These are phyloP conservation scores for Fusarium neocosmosporiellum DNA, from an alignment of 2,329 filamentous ascomycete genomes.

Conservation along the genomic window DNA sequence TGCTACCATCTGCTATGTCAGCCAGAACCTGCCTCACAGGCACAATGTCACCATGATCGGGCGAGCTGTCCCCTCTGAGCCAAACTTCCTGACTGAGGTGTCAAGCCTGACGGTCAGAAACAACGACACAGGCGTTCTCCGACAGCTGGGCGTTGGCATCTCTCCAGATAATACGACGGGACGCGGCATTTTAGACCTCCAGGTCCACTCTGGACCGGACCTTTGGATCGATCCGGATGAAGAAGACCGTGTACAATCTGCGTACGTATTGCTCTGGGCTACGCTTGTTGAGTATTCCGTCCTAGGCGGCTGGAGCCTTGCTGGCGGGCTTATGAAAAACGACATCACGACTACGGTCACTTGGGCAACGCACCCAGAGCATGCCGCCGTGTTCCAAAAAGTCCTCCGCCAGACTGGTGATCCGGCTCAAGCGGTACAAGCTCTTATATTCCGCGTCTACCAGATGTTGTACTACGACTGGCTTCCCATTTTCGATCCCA, in stretches of 20 bases:
- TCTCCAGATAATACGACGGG: accelerated
- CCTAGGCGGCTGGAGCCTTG: slow-evolving; percentile 5
- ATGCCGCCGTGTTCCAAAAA: slow-evolving; percentile 10
- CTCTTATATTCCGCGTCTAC: neutral
- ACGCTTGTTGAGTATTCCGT: neutral
- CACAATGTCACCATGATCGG: slow-evolving; percentile 27
- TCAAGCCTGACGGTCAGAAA: neutral
- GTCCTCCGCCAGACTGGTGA: slow-evolving; percentile 6
- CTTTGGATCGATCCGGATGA: neutral
- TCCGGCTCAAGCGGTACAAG: slow-evolving; percentile 10
- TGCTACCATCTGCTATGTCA: slow-evolving; percentile 10
- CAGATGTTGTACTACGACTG: slow-evolving; percentile 26
- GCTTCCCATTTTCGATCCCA: neutral
- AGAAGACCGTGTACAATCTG: neutral
- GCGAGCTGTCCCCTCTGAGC: neutral
- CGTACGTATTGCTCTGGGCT: neutral
- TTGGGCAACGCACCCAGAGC: slow-evolving; percentile 13
- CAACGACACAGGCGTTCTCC: neutral
- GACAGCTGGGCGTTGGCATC: neutral
- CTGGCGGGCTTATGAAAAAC: neutral
- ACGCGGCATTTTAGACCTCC: slow-evolving; percentile 10
- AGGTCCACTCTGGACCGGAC: neutral
- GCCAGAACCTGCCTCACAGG: neutral
- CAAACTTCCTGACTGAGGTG: neutral
- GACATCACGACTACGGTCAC: neutral